Evolutionary conservation across 2,329 filamentous ascomycete genomes (phyloP).

Genomic region (Periglandula ipomoeae): DNA sequence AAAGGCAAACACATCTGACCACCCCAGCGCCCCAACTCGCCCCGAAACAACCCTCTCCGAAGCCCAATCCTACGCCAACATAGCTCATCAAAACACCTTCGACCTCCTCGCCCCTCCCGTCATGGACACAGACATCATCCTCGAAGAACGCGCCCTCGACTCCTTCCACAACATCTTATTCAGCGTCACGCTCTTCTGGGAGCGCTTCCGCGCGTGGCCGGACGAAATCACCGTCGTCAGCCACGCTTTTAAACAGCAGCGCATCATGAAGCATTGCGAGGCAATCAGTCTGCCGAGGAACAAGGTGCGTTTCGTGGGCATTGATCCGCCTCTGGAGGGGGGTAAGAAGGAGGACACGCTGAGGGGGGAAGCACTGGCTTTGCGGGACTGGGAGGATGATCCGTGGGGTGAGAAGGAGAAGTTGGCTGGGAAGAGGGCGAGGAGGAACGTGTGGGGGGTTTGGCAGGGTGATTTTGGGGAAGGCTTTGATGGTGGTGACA

Average conservation of each 20-base stretch:
- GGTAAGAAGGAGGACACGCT: not conserved
- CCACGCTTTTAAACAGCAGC: slow-evolving; percentile 57
- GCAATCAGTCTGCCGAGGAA: slow-evolving; percentile 47
- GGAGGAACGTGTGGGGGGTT: slow-evolving; percentile 39
- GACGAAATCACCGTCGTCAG: slow-evolving; percentile 52
- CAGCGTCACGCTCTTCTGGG: slow-evolving; percentile 47
- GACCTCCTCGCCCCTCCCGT: slow-evolving; percentile 20
- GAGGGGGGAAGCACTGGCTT: slow-evolving; percentile 20
- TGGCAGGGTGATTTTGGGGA: slow-evolving; percentile 36
- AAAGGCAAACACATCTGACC: too few species aligned
- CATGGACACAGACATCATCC: slow-evolving; percentile 28
- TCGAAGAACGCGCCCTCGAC: slow-evolving; percentile 69
- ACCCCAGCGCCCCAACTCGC: slow-evolving; percentile 52
- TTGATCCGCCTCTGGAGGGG: slow-evolving; percentile 41
- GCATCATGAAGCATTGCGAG: slow-evolving; percentile 52
- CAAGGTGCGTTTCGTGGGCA: slow-evolving; percentile 45
- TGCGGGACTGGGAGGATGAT: slow-evolving; percentile 41
- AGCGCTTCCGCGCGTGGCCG: slow-evolving; percentile 41
- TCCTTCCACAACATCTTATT: slow-evolving; percentile 81
- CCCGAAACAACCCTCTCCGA: slow-evolving; percentile 47
- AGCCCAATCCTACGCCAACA: slow-evolving; percentile 51
- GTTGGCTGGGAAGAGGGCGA: slow-evolving; percentile 37
- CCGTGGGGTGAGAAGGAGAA: slow-evolving; percentile 39
- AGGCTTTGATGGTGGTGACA: slow-evolving; percentile 18
- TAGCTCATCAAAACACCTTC: slow-evolving; percentile 39